Evolutionary conservation across 352 stramenopile genomes (phyloP), one percentile per base, ranked within the genome.

Genomic region (Peronospora destructor): DNA sequence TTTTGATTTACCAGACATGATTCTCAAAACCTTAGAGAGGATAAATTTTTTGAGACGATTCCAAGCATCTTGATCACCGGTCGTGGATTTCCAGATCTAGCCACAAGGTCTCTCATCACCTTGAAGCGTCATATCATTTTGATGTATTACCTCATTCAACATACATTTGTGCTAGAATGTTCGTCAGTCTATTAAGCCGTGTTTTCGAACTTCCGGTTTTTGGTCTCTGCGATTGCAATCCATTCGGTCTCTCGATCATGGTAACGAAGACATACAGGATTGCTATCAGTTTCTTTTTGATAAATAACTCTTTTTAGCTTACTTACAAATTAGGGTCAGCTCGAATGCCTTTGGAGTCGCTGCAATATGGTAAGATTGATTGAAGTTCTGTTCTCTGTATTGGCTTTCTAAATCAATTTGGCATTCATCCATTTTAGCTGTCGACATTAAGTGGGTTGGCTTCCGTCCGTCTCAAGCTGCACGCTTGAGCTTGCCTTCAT

Each of bases 141-240:
- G 32, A 19, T 35, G 17, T 25, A 33, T 9, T 2, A 17, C 16
- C 28, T 45, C n/a, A 39, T n/a, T 45, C 11, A 28, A n/a, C 23
- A 19, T 26, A 26, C 30, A 6, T 9, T 40, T 12, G 12, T 19
- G 19, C 5, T 6, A 86, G 93, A 45, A 74, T 76, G 6, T 92
- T 97, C 44, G 85, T 98, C 6, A 78, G 73, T 13, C 68, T 83
- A 25, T 64, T 98, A 28, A 78, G 76, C 25, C 49, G 61, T 7
- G 50, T 67, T 30, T 59, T 98, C 2, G 30, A 67, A 26, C 67
- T 98, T 21, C 94, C 94, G 23, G 87, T 97, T 11, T 73, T 94
- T 45, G 91, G 91, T 14, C 39, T 98, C 13, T 93, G 84, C 36
- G 94, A 98, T 59, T 97, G 88, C 65, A 98, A 98, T 71, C 91